Base-by-base conservation (phyloP, 805 yeast genomes). In the Monosporozyma aquatica region DNA sequence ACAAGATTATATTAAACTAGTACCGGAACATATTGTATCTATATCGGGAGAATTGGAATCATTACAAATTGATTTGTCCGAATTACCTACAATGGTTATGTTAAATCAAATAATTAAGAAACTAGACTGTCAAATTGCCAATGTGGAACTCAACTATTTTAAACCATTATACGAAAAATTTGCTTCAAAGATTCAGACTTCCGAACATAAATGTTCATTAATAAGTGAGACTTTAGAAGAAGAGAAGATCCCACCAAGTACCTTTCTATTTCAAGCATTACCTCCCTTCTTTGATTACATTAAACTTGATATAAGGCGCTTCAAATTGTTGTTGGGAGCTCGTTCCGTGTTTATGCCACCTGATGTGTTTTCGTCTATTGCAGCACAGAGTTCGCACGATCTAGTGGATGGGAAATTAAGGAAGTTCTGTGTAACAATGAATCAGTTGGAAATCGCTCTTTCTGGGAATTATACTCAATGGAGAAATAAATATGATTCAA, bases 261-360 rank as follows among this genome's bases (percentile, higher is more conserved):
- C 32, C 2, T 37, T 48, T 5, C 48, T 43, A 50, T 69, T 54
- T 41, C 27, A 47, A 10, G 51, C 58, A 6, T 41, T 68, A 17
- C 73, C 73, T 3, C 23, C 34, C 1, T 61, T 65, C 59, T 57
- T 70, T 21, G 57, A 58, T 29, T 51, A 47, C 6, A 13, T 59
- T 6, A 54, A 50, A 14, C 13, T 69, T 20, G 48, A 46, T 37
- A 36, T 59, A 6, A 38, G 43, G 11, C 50, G 56, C 11, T 49
- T 65, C 5, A 47, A 46, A 2, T 23, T 66, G 1, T 42, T 56
- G 3, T 36, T 69, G 10, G 74, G 74, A 3, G 62, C 71, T 7
- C 60, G 76, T 29, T 70, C 75, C 1, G 60, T 70, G 2, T 56
- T 71, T 38, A 55, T 71, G 53, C 68, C 72, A 4, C 61, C 67